Conservation (phyloP, 345 rosid species). For the Noccaea bulbosa region DNA sequence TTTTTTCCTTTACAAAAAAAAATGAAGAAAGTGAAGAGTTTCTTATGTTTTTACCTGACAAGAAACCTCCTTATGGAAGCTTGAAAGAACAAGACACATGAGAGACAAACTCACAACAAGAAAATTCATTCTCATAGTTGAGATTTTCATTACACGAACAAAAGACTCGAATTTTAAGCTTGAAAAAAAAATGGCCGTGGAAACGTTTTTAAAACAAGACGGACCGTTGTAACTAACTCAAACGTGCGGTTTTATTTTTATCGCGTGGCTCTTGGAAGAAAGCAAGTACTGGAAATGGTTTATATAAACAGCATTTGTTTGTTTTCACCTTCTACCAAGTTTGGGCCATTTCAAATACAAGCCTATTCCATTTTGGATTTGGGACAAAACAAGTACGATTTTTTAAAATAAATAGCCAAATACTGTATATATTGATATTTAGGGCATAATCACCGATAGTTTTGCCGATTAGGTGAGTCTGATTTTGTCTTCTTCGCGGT, state of each 20-base stretch:
- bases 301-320: too few relatives aligned
- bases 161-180: constrained; percentile 12
- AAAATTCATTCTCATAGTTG: constrained; percentile 16
- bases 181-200: constrained; percentile 14
- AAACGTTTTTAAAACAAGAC: constrained; percentile 28
- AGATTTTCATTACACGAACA: constrained; percentile 4
- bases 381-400: too few relatives aligned
- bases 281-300: too few relatives aligned
- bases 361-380: too few relatives aligned
- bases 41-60: constrained; percentile 37
- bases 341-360: too few relatives aligned
- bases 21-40: not conserved
- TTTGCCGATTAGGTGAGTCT: too few relatives aligned
- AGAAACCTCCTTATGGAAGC: constrained; percentile 35
- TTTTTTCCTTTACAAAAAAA: too few relatives aligned
- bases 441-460: too few relatives aligned
- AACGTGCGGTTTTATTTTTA: constrained; percentile 35
- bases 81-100: constrained; percentile 34
- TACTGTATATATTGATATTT: too few relatives aligned
- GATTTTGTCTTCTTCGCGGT: too few relatives aligned
- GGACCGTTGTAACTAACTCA: constrained; percentile 43
- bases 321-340: too few relatives aligned
- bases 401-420: too few relatives aligned
- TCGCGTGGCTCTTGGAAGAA: not conserved
- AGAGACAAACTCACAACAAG: constrained; percentile 32